phyloP scores from a whole-genome alignment of 73 alveolate species.

The Stentor coeruleus region DNA sequence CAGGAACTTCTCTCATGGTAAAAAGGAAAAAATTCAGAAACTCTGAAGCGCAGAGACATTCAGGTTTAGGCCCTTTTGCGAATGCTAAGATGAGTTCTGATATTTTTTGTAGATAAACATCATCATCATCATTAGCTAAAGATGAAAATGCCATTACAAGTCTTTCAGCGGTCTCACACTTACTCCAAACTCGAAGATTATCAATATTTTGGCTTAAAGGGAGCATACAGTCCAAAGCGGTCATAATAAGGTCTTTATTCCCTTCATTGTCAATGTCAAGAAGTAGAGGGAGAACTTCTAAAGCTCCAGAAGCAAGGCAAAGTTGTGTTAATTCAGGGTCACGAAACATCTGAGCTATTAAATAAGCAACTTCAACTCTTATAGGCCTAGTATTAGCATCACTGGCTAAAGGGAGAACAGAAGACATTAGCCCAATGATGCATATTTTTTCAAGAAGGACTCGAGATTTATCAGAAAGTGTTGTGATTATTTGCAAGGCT shows the following conservation, averaged over 20 bases:
- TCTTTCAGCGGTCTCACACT: conserved; percentile 1
- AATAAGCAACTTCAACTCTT: neutral
- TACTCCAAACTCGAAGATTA: conserved; percentile 5
- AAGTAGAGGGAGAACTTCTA: neutral
- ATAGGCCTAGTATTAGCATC: neutral
- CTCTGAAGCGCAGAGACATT: neutral
- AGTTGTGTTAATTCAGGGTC: neutral
- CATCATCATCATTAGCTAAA: neutral
- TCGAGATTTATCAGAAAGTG: neutral
- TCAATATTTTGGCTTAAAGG: conserved; percentile 11
- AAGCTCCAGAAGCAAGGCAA: conserved; percentile 21
- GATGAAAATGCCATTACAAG: conserved; percentile 22
- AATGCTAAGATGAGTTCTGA: conserved; percentile 15
- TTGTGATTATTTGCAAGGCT: conserved; percentile 6
- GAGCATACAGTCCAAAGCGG: conserved; percentile 22
- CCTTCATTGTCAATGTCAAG: conserved; percentile 3
- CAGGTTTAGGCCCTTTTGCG: conserved; percentile 21
- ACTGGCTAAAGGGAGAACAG: neutral
- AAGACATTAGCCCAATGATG: neutral
- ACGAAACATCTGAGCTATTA: neutral
- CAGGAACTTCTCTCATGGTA: conserved; percentile 11
- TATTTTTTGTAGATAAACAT: neutral
- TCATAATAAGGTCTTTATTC: conserved; percentile 6
- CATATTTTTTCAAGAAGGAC: conserved; percentile 14
- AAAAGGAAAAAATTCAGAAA: neutral